These are phyloP conservation scores for Huntiella moniliformis DNA, from an alignment of 2,329 filamentous ascomycete species.

Conservation along the genomic window DNA sequence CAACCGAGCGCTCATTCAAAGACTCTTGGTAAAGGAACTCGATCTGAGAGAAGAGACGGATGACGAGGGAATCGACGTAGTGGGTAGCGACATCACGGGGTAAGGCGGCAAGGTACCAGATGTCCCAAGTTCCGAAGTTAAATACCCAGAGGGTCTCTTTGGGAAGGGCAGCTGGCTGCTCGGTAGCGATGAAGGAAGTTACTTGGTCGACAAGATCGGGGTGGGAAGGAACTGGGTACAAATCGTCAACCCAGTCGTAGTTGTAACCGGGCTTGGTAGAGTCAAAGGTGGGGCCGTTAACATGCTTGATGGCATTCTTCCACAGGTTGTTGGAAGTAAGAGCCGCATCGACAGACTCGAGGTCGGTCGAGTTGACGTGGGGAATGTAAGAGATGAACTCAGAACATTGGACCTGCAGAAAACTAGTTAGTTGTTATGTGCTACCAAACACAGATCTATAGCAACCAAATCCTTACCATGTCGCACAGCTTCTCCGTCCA, in stretches of 20 bases:
- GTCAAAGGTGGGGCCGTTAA: constrained; percentile 17
- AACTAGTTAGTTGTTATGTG: background rate
- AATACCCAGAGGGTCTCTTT: constrained; percentile 35
- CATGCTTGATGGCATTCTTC: constrained; percentile 20
- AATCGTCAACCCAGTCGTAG: constrained; percentile 24
- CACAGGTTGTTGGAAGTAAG: constrained; percentile 35
- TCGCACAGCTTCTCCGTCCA: constrained; percentile 32
- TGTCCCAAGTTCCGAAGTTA: constrained; percentile 34
- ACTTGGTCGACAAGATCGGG: constrained; percentile 28
- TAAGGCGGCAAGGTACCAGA: constrained; percentile 32
- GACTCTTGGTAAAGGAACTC: constrained; percentile 29
- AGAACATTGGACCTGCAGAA: constrained; percentile 26
- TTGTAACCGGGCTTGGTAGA: constrained; percentile 21
- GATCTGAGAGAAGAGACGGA: constrained; percentile 25
- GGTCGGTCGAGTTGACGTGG: constrained; percentile 19
- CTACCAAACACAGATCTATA: background rate
- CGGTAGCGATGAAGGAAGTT: constrained; percentile 24
- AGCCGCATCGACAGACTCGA: constrained; percentile 18
- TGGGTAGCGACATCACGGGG: constrained; percentile 22
- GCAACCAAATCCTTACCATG: constrained; percentile 20
- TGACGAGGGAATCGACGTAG: constrained; percentile 20
- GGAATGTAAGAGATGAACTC: constrained; percentile 29
- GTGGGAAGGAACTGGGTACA: constrained; percentile 24
- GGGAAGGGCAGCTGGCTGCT: constrained; percentile 18
- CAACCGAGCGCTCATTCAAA: constrained; percentile 23